Evolutionary conservation across 2,329 filamentous ascomycete genomes (phyloP), one percentile per base, ranked within the genome.

Genomic region (Microascus cirrosus): DNA sequence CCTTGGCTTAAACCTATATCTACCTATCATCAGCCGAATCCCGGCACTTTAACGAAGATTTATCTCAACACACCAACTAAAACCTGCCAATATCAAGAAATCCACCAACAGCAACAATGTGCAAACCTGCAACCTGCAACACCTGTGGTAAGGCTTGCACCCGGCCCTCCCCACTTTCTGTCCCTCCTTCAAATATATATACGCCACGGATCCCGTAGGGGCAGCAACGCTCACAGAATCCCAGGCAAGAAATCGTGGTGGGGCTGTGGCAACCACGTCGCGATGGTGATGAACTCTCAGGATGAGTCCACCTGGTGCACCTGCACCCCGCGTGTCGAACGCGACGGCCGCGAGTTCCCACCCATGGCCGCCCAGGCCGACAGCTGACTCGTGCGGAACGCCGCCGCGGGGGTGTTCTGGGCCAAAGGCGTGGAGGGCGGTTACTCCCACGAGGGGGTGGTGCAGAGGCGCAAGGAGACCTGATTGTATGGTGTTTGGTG

Each of bases 251-350:
- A 72, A 48, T 79, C 81, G 58, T 88, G 85, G 85, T 81, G 75
- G 72, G 85, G 84, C 61, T 87, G 85, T 69, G 84, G 84, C 61
- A 74, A 64, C 60, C 82, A 88, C 71, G 73, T 87, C 63, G 72
- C 80, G 13, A 69, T 69, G 18, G 84, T 89, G 63, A 81, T 90
- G 74, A 80, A 85, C 67, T 65, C 68, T 28, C 68, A 89, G 51
- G 77, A 83, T 4, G 71, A 75, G 39, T 70, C 74, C 6, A 75
- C 88, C 48, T 80, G 85, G 71, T 90, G 87, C 74, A 74, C 73
- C 25, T 90, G 86, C 67, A 74, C 78, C 64, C 85, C 86, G 32
- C 80, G 81, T 66, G 74, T 87, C 61, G 78, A 83, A 65, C 74
- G 75, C 48, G 77, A 81, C 58, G 84, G 83, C 53, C 81, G 80